Evolutionary conservation across 305 asterid genomes (phyloP).

Genomic region (Withania somnifera): DNA sequence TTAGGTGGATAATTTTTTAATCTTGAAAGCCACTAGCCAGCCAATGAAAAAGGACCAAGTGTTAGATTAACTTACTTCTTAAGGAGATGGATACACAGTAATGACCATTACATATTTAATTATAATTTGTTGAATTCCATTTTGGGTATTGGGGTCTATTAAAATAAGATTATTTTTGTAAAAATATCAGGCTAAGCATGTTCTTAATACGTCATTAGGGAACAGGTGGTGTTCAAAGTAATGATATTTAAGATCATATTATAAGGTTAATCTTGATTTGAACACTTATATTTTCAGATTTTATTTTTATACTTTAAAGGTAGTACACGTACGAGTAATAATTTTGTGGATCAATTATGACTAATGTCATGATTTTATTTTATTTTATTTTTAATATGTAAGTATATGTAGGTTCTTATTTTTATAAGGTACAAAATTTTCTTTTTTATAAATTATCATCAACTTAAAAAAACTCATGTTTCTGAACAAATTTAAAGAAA

Average conservation of each 20-base stretch:
- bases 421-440: no score
- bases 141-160: constrained; percentile 10
- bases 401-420: no score
- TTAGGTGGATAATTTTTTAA: constrained; percentile 12
- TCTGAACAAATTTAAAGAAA: no score
- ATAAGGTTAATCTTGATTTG: not conserved
- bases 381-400: no score
- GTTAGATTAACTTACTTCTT: constrained; percentile 18
- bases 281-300: not conserved
- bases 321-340: no score
- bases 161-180: not conserved
- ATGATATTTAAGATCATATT: not conserved
- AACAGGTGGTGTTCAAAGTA: constrained; percentile 19
- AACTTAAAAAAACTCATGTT: no score
- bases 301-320: no score
- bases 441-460: no score
- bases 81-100: constrained; percentile 13
- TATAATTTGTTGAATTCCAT: constrained; percentile 18
- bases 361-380: not conserved
- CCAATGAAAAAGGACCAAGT: constrained; percentile 20
- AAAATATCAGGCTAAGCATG: constrained; percentile 8
- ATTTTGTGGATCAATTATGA: not conserved
- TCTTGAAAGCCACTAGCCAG: constrained; percentile 13
- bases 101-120: constrained; percentile 4
- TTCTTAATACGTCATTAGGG: constrained; percentile 18